Conservation (phyloP, 371 early-diverging fungal genomes). For the Thermomucor indicae-seudaticae region DNA sequence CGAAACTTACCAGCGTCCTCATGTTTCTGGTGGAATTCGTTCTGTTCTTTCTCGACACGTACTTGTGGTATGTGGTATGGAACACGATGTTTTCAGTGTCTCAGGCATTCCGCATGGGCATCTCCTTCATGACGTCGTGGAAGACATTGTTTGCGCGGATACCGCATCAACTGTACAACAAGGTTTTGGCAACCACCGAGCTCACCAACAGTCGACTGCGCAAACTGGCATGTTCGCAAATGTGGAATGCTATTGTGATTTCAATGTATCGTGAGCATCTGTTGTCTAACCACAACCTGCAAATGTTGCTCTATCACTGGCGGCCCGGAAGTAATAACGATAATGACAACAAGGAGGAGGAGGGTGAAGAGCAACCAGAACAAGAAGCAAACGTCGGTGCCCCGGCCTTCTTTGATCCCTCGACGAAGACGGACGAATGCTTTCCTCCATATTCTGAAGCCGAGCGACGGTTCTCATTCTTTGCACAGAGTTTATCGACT, state of each 20-base stretch:
- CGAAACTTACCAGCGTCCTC: slow-evolving; percentile 60
- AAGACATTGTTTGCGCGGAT: slow-evolving; percentile 73
- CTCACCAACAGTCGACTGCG: slow-evolving; percentile 66
- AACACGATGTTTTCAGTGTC: slow-evolving; percentile 76
- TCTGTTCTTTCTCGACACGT: slow-evolving; percentile 86
- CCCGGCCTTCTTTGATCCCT: slow-evolving; percentile 78
- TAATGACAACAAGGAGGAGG: slow-evolving; percentile 2
- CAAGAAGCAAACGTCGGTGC: slow-evolving; percentile 52
- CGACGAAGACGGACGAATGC: slow-evolving; percentile 57
- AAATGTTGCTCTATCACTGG: slow-evolving; percentile 68
- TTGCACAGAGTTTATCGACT: slow-evolving; percentile 84
- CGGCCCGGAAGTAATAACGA: slow-evolving; percentile 2
- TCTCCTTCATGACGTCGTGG: slow-evolving; percentile 87
- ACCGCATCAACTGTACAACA: slow-evolving; percentile 75
- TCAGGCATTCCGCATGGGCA: slow-evolving; percentile 73
- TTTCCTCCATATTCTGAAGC: slow-evolving; percentile 79
- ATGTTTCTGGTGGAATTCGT: slow-evolving; percentile 74
- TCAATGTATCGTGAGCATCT: slow-evolving; percentile 86
- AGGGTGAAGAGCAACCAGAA: slow-evolving; percentile 16
- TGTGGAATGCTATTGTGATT: slow-evolving; percentile 88
- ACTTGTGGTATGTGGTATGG: slow-evolving; percentile 90
- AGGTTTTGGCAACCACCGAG: slow-evolving; percentile 65
- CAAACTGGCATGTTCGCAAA: slow-evolving; percentile 75
- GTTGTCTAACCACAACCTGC: slow-evolving; percentile 71
- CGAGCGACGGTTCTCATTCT: slow-evolving; percentile 81